These are phyloP conservation scores for Fomitopsis schrenkii DNA, from an alignment of 1,284 basidiomycete species.

Conservation along the genomic window DNA sequence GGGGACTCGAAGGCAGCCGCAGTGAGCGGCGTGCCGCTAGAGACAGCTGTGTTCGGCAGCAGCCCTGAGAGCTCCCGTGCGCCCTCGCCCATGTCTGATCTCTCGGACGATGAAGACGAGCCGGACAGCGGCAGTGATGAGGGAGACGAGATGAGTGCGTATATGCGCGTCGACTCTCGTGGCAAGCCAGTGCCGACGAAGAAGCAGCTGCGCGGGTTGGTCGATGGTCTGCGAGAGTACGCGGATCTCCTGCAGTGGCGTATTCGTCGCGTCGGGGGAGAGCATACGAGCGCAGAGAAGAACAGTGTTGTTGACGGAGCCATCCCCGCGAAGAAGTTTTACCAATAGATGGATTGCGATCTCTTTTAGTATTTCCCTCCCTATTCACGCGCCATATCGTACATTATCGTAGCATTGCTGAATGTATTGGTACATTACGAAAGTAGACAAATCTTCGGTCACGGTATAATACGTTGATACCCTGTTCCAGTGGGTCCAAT, in stretches of 20 bases:
- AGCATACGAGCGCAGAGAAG: background rate
- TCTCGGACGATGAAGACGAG: constrained; percentile 14
- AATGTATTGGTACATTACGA: background rate
- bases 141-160: constrained; percentile 6
- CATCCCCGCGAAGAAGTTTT: constrained; percentile 5
- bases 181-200: constrained; percentile 16
- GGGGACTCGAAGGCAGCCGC: constrained; percentile 3
- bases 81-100: constrained; percentile 18
- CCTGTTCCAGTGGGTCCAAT: background rate
- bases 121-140: constrained; percentile 2
- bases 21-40: constrained; percentile 2
- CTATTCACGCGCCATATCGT: background rate
- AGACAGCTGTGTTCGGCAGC: constrained; percentile 3
- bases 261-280: constrained; percentile 24
- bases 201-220: constrained; percentile 25
- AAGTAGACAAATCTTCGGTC: too few species aligned
- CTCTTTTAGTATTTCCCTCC: too few species aligned
- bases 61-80: constrained; percentile 11
- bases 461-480: background rate
- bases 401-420: background rate
- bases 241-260: constrained; percentile 34
- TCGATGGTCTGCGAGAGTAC: constrained; percentile 27
- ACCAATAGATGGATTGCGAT: background rate
- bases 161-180: constrained; percentile 9
- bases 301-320: background rate